A percentile compares a stretch with the other conserved stretches of the same genome.
phyloP scores from a whole-genome alignment of 352 stramenopile genomes.

The Phytopythium litorale region DNA sequence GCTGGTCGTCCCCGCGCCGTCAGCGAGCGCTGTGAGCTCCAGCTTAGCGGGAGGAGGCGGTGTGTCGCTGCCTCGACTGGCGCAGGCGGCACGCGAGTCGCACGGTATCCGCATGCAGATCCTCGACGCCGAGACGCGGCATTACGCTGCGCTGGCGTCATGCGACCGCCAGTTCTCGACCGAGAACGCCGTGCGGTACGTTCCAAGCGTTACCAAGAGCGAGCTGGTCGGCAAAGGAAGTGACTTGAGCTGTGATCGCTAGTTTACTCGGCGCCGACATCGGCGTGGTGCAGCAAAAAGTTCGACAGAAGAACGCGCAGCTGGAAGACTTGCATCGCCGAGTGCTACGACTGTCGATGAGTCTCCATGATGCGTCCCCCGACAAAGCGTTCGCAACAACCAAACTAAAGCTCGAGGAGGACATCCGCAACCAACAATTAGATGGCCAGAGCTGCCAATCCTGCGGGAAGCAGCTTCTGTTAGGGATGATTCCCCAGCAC shows the following conservation, averaged over 20 bases:
- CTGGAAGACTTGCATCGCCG: conserved; percentile 44
- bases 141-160: conserved; percentile 33
- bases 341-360: conserved; percentile 39
- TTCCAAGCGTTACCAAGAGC: neutral
- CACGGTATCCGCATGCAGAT: conserved; percentile 51
- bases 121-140: conserved; percentile 40
- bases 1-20: neutral
- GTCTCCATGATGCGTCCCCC: conserved; percentile 27
- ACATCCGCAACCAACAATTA: conserved; percentile 32
- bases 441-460: conserved; percentile 18
- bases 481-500: conserved; percentile 24
- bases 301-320: conserved; percentile 43
- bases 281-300: conserved; percentile 24
- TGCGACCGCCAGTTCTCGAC: conserved; percentile 57
- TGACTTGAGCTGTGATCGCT: neutral
- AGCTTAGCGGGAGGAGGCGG: neutral
- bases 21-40: neutral
- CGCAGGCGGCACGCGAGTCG: conserved; percentile 33
- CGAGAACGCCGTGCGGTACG: conserved; percentile 46
- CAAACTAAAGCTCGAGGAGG: conserved; percentile 31
- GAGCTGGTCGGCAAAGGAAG: neutral
- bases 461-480: conserved; percentile 35
- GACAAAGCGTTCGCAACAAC: conserved; percentile 43
- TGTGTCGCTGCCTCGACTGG: conserved; percentile 33
- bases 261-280: conserved; percentile 44